Evolutionary conservation across 805 yeast species (phyloP).

Genomic region (Blastobotrys peoriensis): DNA sequence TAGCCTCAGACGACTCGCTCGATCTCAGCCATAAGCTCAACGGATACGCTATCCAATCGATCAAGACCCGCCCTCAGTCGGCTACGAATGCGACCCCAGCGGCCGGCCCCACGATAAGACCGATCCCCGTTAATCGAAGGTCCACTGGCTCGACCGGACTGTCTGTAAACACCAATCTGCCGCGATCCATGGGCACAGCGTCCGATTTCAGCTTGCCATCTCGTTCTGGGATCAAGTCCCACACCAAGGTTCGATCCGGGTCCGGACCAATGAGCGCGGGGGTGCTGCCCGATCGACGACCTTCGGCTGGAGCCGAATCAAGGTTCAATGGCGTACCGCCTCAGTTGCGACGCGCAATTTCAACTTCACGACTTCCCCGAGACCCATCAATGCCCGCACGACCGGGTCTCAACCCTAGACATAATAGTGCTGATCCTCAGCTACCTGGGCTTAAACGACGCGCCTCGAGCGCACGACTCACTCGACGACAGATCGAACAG

Average conservation of each 20-base stretch:
- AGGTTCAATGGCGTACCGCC: background rate
- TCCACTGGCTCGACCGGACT: background rate
- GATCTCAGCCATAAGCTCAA: constrained; percentile 9
- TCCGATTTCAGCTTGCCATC: background rate
- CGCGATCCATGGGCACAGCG: background rate
- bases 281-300: background rate
- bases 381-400: background rate
- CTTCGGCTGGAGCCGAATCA: background rate
- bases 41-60: constrained; percentile 14
- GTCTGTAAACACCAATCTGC: background rate
- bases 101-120: background rate
- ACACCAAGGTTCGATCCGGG: background rate
- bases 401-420: background rate
- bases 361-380: constrained; percentile 1
- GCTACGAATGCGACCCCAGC: background rate
- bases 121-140: background rate
- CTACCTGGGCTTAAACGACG: background rate
- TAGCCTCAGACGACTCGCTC: background rate
- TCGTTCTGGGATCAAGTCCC: background rate
- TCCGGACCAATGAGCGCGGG: no score
- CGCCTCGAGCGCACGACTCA: background rate
- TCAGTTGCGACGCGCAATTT: constrained; percentile 3
- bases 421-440: background rate
- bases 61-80: constrained; percentile 10
- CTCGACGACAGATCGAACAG: constrained; percentile 26